phyloP scores from a whole-genome alignment of 2,329 filamentous ascomycete species.

The Leptographium galeiforme region DNA sequence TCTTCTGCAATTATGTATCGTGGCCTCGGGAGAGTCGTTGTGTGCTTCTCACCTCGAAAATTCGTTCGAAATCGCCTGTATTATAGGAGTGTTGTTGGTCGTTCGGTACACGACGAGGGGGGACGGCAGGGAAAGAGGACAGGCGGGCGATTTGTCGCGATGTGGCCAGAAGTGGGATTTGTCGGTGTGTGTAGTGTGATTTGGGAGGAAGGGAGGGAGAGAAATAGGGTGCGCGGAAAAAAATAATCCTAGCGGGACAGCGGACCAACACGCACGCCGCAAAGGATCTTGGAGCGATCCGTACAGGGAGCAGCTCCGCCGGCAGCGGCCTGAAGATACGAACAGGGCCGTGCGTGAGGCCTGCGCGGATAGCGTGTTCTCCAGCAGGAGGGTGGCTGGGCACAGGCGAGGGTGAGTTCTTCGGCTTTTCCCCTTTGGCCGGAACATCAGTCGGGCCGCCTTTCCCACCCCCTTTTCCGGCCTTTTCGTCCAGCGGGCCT shows the following conservation, averaged over 20 bases:
- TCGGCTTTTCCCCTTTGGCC: background rate
- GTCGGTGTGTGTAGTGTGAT: constrained; percentile 13
- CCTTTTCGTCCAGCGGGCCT: too few species aligned
- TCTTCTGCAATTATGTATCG: background rate
- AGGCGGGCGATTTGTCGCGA: constrained; percentile 12
- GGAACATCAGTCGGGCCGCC: constrained; percentile 1
- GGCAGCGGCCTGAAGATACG: background rate
- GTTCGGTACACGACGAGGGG: background rate
- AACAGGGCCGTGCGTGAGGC: background rate
- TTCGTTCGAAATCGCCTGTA: background rate
- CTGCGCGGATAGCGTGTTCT: background rate
- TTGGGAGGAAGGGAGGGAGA: constrained; percentile 5
- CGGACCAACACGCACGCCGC: background rate
- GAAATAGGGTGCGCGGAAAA: constrained; percentile 1
- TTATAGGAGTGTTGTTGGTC: background rate
- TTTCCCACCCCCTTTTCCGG: background rate
- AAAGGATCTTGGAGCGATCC: background rate
- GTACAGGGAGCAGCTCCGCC: background rate
- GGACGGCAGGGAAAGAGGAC: constrained; percentile 1
- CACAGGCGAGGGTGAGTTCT: background rate
- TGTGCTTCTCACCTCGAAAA: background rate
- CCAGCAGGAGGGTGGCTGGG: background rate
- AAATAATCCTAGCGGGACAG: background rate
- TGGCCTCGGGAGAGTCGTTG: background rate
- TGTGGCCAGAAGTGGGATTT: constrained; percentile 15